Base-by-base conservation (phyloP, 2,329 filamentous ascomycete genomes). In the Aureobasidium uvarum region DNA sequence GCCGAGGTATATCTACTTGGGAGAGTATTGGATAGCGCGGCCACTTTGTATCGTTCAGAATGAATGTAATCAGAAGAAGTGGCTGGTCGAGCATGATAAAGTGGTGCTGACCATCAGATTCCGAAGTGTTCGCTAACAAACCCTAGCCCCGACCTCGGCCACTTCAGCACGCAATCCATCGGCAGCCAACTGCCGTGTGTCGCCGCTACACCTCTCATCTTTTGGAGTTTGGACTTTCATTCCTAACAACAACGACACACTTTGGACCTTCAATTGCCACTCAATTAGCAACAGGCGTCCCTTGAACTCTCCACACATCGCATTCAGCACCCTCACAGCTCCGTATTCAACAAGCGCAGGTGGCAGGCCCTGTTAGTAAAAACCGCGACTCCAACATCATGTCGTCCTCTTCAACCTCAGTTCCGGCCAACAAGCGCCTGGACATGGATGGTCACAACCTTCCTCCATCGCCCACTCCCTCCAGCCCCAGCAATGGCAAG, bases 401-500 rank as follows among this genome's bases (percentile, higher is more conserved):
- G 60, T 63, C 60, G 46, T 63, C 60, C 18, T 63, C 60, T 48
- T 63, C 60, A 41, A 33, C 59, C 14, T 13, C 45, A 4, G 38
- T 25, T 16, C 60, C 60, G 18, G 28, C 25, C 20, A 75, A 76
- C 66, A 75, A 76, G 43, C 71, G 86, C 70, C 81, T 93, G 69
- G 92, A 96, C 75, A 81, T 92, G 66, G 89, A 94, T 73, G 92
- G 92, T 48, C 90, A 96, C 78, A 83, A 93, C 73, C 82, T 96
- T 60, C 93, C 93, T 60, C 93, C 93, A 0, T 97, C 95, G 8
- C 95, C 95, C 1, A 92, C 95, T 28, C 92, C 94, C 2, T 98
- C 94, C 18, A 96, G 89, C 74, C 95, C 95, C 28, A 86, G 89
- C 74, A 90, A 88, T 74, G 92, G 92, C 69, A 87, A 89, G 70